A percentile compares a stretch with the other conserved stretches of the same genome.
These are phyloP conservation scores for Austroboletus rostrupii DNA, from an alignment of 1,284 basidiomycete genomes.

Conservation along the genomic window DNA sequence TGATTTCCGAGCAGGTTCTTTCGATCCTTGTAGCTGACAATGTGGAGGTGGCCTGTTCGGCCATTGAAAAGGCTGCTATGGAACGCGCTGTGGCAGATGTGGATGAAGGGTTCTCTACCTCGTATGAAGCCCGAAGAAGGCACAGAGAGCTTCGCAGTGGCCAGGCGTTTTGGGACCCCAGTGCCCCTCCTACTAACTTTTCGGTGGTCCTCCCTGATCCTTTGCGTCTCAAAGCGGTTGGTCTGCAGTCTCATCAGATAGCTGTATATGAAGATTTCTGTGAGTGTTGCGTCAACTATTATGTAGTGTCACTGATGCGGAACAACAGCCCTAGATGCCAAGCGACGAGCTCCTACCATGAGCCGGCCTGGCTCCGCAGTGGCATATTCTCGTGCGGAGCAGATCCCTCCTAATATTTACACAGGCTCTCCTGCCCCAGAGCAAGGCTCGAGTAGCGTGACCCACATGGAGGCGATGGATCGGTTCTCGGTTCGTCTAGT, in stretches of 20 bases:
- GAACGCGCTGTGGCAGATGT: constrained; percentile 94
- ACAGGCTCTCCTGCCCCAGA: constrained; percentile 51
- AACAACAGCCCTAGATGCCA: constrained; percentile 46
- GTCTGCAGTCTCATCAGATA: constrained; percentile 79
- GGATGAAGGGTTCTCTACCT: constrained; percentile 82
- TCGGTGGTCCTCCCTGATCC: constrained; percentile 84
- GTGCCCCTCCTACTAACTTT: constrained; percentile 71
- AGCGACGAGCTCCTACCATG: constrained; percentile 42
- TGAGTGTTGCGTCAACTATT: constrained; percentile 30
- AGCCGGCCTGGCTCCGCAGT: constrained; percentile 67
- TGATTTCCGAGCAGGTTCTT: constrained; percentile 69
- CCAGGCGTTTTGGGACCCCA: constrained; percentile 86
- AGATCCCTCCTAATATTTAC: constrained; percentile 42
- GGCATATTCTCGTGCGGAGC: constrained; percentile 48
- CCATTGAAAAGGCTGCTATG: constrained; percentile 98
- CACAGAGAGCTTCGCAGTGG: constrained; percentile 79
- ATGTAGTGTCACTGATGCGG: constrained; percentile 5
- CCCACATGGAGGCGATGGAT: constrained; percentile 72
- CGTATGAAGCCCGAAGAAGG: constrained; percentile 82
- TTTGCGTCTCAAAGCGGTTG: constrained; percentile 80
- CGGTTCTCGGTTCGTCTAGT: constrained; percentile 58
- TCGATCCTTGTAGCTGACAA: constrained; percentile 89
- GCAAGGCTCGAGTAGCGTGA: constrained; percentile 38
- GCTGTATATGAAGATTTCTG: constrained; percentile 96
- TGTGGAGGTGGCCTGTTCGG: constrained; percentile 88